These are phyloP conservation scores for Metarhizium sp. DNA, from an alignment of 2,329 filamentous ascomycete genomes.

Conservation along the genomic window DNA sequence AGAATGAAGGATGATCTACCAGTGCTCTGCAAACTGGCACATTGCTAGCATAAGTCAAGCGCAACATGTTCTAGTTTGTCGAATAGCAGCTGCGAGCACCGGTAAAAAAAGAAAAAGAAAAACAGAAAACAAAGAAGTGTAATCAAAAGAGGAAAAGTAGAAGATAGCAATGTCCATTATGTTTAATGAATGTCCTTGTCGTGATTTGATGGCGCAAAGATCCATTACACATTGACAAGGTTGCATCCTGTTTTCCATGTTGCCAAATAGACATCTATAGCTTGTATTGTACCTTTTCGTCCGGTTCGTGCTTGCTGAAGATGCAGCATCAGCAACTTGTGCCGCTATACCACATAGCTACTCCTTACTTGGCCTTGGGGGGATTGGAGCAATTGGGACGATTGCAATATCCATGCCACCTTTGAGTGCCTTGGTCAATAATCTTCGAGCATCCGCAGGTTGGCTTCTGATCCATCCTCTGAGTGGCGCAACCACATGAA, in stretches of 20 bases:
- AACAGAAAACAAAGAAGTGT: neutral
- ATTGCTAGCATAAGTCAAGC: neutral
- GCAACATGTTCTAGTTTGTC: neutral
- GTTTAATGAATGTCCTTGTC: too few relatives aligned
- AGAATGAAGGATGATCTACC: neutral
- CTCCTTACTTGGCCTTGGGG: conserved; percentile 4
- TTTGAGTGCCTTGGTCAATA: conserved; percentile 18
- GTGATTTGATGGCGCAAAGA: neutral
- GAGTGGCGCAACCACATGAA: conserved; percentile 21
- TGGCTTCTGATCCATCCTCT: conserved; percentile 16
- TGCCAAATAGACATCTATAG: conserved; percentile 14
- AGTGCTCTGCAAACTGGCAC: neutral
- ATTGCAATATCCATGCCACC: conserved; percentile 23
- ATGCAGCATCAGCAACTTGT: neutral
- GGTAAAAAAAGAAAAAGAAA: neutral
- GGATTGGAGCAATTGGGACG: conserved; percentile 22
- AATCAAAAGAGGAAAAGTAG: neutral
- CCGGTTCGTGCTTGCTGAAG: neutral
- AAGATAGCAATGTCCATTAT: neutral
- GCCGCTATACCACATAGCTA: neutral
- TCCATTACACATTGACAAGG: neutral
- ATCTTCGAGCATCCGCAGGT: conserved; percentile 18
- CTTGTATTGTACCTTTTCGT: conserved; percentile 12
- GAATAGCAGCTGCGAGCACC: neutral
- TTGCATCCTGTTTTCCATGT: neutral